Evolutionary conservation across 441 rosid species (phyloP).

Genomic region (Biscutella laevigata): DNA sequence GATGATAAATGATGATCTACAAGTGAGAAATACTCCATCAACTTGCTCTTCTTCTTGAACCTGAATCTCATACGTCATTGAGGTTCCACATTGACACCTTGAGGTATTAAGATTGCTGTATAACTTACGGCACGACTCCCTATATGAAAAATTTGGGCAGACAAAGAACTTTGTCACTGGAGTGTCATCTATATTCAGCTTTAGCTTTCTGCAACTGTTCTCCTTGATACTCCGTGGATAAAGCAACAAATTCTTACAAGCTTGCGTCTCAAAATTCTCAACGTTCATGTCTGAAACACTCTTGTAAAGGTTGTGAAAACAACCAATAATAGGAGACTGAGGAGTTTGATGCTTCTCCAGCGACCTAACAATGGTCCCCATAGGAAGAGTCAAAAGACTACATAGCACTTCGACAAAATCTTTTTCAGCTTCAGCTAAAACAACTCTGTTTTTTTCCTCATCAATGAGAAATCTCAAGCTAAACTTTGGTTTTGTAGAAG

Average conservation of each 20-base stretch:
- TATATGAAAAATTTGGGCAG: background rate
- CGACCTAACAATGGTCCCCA: conserved; percentile 23
- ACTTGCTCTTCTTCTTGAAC: background rate
- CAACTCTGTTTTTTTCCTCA: conserved; percentile 12
- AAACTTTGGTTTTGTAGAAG: background rate
- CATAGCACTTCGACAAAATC: background rate
- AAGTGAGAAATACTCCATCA: conserved; percentile 13
- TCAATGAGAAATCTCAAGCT: conserved; percentile 14
- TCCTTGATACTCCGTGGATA: conserved; percentile 10
- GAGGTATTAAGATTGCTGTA: background rate
- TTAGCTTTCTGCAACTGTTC: conserved; percentile 2
- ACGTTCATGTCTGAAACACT: background rate
- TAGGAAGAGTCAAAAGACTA: conserved; percentile 16
- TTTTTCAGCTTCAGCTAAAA: conserved; percentile 19
- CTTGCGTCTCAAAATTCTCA: background rate
- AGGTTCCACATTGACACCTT: background rate
- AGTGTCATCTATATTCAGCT: conserved; percentile 14
- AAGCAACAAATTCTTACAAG: background rate
- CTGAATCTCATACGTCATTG: background rate
- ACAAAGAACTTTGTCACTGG: background rate
- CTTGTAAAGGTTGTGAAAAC: conserved; percentile 14
- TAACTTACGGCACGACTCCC: conserved; percentile 3
- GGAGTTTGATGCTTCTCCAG: conserved; percentile 8
- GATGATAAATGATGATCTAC: conserved; percentile 11
- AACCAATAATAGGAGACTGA: conserved; percentile 9